Evolutionary conservation across 805 yeast genomes (phyloP).

Genomic region (Teunomyces panamensis): DNA sequence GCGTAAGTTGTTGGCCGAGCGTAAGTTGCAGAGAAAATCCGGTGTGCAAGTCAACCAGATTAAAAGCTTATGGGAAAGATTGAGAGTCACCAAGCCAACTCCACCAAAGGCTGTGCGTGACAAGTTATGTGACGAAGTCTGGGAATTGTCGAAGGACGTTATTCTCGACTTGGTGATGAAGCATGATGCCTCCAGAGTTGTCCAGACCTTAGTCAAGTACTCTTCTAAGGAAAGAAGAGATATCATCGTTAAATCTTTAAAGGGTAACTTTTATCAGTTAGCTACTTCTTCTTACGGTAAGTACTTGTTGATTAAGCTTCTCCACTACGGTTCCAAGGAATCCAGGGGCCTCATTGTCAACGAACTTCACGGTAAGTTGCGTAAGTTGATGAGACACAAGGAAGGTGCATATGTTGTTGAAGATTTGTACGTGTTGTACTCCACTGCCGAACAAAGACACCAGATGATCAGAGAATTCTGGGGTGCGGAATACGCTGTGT

Average conservation of each 20-base stretch:
- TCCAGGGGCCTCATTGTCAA: constrained; percentile 71
- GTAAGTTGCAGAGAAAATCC: constrained; percentile 84
- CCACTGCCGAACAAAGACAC: constrained; percentile 77
- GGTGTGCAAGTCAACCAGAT: constrained; percentile 83
- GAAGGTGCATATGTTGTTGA: constrained; percentile 98
- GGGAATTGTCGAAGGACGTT: constrained; percentile 77
- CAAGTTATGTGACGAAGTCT: constrained; percentile 75
- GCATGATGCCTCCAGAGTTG: constrained; percentile 95
- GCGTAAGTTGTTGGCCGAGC: constrained; percentile 68
- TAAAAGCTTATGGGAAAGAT: constrained; percentile 85
- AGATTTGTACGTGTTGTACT: constrained; percentile 82
- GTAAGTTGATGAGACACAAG: constrained; percentile 92
- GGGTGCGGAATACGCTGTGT: constrained; percentile 93
- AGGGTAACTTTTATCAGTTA: constrained; percentile 72
- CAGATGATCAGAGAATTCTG: constrained; percentile 95
- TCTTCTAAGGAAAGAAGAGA: constrained; percentile 78
- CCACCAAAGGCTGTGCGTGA: constrained; percentile 74
- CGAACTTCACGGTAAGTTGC: constrained; percentile 85
- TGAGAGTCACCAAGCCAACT: constrained; percentile 82
- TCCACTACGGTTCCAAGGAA: constrained; percentile 88
- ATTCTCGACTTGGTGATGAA: constrained; percentile 83
- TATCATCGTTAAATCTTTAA: constrained; percentile 60
- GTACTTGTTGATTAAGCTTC: constrained; percentile 79
- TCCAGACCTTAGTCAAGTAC: constrained; percentile 88
- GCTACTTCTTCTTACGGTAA: constrained; percentile 95